A percentile compares a stretch with the other conserved stretches of the same genome.
These are phyloP conservation scores for Capsicum pubescens DNA, from an alignment of 257 asterid genomes.

Conservation along the genomic window DNA sequence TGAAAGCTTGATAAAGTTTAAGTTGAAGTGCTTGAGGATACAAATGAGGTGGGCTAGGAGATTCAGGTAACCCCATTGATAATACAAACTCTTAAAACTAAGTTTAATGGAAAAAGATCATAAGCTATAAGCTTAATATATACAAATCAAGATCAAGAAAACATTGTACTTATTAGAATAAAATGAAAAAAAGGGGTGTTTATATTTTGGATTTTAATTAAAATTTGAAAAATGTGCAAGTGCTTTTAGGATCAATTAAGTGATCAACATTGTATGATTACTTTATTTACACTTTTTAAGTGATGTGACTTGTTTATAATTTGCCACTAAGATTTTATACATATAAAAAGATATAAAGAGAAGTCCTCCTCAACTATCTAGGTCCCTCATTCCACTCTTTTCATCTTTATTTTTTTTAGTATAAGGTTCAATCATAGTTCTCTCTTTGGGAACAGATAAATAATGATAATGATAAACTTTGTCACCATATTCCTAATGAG, in stretches of 20 bases:
- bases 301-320: conserved; percentile 26
- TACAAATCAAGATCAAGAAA: conserved; percentile 17
- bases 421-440: conserved; percentile 21
- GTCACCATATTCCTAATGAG: neutral
- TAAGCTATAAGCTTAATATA: conserved; percentile 2
- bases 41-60: conserved; percentile 57
- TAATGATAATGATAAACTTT: neutral
- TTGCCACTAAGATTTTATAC: conserved; percentile 22
- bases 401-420: neutral
- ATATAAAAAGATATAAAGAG: neutral
- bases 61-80: conserved; percentile 48
- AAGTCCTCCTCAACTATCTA: neutral
- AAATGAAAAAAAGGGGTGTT: neutral
- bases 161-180: neutral
- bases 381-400: conserved; percentile 25
- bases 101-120: neutral
- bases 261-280: conserved; percentile 29
- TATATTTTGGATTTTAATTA: conserved; percentile 9
- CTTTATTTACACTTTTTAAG: conserved; percentile 27
- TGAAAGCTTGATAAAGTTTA: conserved; percentile 80
- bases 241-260: conserved; percentile 26
- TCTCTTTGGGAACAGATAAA: neutral
- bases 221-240: conserved; percentile 23
- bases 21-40: conserved; percentile 74
- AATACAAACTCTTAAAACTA: neutral